Conservation (phyloP, 352 stramenopile species). For the Phytophthora cactorum region DNA sequence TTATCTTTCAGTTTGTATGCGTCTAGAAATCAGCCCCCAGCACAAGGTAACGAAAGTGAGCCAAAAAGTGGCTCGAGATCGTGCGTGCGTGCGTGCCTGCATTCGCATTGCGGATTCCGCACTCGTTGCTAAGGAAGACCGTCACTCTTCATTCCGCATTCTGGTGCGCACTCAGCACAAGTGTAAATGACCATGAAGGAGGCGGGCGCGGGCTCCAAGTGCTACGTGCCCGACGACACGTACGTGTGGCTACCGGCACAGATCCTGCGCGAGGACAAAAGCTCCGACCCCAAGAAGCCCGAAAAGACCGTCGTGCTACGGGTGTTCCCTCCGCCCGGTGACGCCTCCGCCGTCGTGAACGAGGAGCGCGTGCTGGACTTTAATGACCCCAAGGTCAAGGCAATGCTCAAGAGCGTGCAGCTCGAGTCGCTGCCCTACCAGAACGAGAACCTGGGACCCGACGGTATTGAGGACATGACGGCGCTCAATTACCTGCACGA, state of each 20-base stretch:
- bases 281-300: conserved; percentile 51
- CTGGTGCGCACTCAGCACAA: background rate
- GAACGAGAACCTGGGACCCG: conserved; percentile 67
- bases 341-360: conserved; percentile 19
- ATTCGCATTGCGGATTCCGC: conserved; percentile 13
- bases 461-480: conserved; percentile 89
- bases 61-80: conserved; percentile 5
- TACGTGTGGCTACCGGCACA: conserved; percentile 82
- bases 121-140: conserved; percentile 7
- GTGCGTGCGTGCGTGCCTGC: conserved; percentile 1
- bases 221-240: conserved; percentile 82
- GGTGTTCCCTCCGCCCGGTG: conserved; percentile 45
- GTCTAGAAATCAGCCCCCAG: conserved; percentile 14
- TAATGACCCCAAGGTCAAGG: conserved; percentile 70
- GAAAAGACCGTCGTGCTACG: conserved; percentile 69
- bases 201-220: conserved; percentile 63
- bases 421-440: conserved; percentile 81
- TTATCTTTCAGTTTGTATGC: conserved; percentile 37
- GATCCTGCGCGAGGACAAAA: conserved; percentile 70
- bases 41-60: conserved; percentile 5
- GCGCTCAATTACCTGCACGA: conserved; percentile 91
- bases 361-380: conserved; percentile 79
- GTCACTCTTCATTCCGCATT: conserved; percentile 29
- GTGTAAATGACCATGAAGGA: conserved; percentile 34
- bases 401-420: conserved; percentile 63